Evolutionary conservation across 2,329 filamentous ascomycete genomes (phyloP), one percentile per base, ranked within the genome.

Genomic region (Macroventuria anomochaeta): DNA sequence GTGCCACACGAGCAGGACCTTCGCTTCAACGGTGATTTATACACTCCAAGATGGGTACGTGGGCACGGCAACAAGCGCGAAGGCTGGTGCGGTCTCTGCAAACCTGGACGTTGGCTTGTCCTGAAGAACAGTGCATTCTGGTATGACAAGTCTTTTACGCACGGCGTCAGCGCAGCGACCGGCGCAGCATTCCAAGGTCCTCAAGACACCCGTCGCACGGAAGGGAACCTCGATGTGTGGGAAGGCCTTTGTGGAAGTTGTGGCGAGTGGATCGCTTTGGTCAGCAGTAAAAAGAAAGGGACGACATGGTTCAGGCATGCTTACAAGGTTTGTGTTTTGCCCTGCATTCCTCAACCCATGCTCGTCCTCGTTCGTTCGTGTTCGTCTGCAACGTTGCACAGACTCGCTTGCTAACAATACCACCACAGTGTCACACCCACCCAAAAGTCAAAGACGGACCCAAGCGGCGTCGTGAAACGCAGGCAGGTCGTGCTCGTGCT

Each of bases 141-240:
- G 91, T 96, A 96, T 74, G 91, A 96, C 78, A 93, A 95, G 80
- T 90, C 88, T 52, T 96, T 95, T 73, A 91, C 89, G 2, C 91
- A 96, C 69, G 91, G 91, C 42, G 91, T 96, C 72, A 91, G 88
- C 69, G 90, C 89, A 23, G 88, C 89, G 3, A 93, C 90, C 0
- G 90, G 91, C 20, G 87, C 83, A 58, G 85, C 88, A 3, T 93
- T 95, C 76, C 86, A 90, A 70, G 86, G 89, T 62, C 91, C 91
- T 2, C 85, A 88, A 57, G 84, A 91, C 66, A 90, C 86, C 18
- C 81, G 89, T 53, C 83, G 90, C 42, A 91, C 90, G 79, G 89
- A 92, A 69, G 88, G 88, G 32, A 93, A 91, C 67, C 85, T 89
- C 3, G 89, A 91, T 68, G 88, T 91, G 3, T 91, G 88, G 88